These are phyloP conservation scores for Neopestalotiopsis clavispora DNA, from an alignment of 2,329 filamentous ascomycete species.

Conservation along the genomic window DNA sequence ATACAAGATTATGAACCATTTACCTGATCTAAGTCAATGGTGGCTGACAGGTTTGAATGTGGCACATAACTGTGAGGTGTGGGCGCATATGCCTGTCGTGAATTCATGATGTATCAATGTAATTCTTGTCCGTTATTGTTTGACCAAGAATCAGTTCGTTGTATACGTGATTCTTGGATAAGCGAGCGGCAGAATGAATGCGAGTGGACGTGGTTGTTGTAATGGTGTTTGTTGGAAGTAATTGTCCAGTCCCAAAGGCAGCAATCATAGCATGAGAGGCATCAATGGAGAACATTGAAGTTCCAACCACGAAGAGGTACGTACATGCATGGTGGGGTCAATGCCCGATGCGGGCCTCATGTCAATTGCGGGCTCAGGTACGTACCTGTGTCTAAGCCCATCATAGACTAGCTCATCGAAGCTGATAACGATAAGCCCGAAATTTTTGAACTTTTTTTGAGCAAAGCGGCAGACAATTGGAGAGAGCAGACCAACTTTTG, in stretches of 20 bases:
- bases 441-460: conserved; percentile 18
- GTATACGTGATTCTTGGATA: background rate
- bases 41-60: conserved; percentile 80
- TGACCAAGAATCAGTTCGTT: background rate
- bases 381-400: background rate
- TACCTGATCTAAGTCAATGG: conserved; percentile 93
- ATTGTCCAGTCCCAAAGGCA: background rate
- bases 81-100: conserved; percentile 79
- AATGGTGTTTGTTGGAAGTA: background rate
- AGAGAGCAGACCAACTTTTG: background rate
- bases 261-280: no score
- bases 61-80: conserved; percentile 92
- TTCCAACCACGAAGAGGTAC: background rate
- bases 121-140: background rate
- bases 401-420: background rate
- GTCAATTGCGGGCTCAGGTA: background rate
- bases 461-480: background rate
- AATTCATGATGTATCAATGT: conserved; percentile 49
- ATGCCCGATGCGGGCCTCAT: no score
- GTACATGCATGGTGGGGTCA: background rate
- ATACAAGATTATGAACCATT: background rate
- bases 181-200: background rate
- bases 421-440: conserved; percentile 16
- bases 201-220: background rate
- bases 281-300: no score